These are phyloP conservation scores for Bothriochloa decipiens DNA, from an alignment of 176 grass and related monocot species.

Conservation along the genomic window DNA sequence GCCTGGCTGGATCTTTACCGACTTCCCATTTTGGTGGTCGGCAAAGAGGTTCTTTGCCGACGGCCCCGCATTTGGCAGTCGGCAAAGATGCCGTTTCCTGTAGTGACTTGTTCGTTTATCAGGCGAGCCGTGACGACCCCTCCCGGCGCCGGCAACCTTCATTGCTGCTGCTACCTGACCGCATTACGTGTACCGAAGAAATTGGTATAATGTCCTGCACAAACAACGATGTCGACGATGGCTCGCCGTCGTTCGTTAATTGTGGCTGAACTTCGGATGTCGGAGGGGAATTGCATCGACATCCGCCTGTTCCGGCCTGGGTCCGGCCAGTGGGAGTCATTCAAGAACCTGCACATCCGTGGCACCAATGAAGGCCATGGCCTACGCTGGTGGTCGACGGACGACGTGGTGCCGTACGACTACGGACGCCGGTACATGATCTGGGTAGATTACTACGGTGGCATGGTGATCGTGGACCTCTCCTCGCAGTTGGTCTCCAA, in stretches of 20 bases:
- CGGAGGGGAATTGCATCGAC: no score
- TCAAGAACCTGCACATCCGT: not conserved
- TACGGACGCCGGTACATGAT: not conserved
- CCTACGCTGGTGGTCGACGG: not conserved
- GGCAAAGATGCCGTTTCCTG: no score
- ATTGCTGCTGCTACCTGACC: not conserved
- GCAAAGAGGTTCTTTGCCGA: no score
- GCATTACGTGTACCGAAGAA: no score
- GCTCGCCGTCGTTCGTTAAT: no score
- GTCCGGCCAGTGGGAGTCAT: not conserved
- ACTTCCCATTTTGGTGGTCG: no score
- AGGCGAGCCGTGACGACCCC: not conserved
- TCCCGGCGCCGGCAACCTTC: not conserved
- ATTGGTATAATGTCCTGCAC: not conserved
- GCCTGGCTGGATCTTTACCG: no score
- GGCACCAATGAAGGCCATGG: not conserved
- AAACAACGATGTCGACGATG: no score
- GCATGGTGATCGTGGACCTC: not conserved
- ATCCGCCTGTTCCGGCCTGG: no score
- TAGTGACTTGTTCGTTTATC: not conserved
- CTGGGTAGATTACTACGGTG: not conserved
- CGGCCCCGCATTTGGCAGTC: no score
- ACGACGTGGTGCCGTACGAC: not conserved
- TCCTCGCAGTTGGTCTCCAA: not conserved
- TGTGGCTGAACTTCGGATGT: fast-evolving